Evolutionary conservation across 2,329 filamentous ascomycete genomes (phyloP).

Genomic region (Westerdykella ornata): DNA sequence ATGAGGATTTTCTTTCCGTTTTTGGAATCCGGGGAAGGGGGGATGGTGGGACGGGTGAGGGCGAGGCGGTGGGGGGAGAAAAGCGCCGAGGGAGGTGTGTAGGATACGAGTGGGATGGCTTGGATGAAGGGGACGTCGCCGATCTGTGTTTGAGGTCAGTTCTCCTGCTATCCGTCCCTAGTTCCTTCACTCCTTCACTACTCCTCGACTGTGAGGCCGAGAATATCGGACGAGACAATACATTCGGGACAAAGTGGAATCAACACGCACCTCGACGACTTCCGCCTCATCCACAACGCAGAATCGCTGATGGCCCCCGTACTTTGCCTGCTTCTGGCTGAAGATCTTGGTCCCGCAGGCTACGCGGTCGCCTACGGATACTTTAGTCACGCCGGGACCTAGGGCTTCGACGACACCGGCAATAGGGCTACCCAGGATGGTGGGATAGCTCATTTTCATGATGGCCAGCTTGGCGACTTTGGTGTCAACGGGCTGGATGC

Average conservation of each 20-base stretch:
- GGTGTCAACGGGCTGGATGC: constrained; percentile 25
- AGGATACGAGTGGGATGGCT: constrained; percentile 19
- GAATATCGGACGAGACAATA: no score
- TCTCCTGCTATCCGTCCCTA: no score
- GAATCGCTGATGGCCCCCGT: constrained; percentile 16
- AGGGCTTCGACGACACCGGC: constrained; percentile 29
- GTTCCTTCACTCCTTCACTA: no score
- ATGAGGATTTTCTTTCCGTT: constrained; percentile 36
- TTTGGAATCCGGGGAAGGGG: constrained; percentile 9
- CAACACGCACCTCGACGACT: constrained; percentile 10
- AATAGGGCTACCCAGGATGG: constrained; percentile 24
- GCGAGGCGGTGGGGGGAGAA: constrained; percentile 10
- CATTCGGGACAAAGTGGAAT: background rate
- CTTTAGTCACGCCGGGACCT: constrained; percentile 23
- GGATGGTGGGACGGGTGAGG: constrained; percentile 11
- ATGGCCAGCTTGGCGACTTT: constrained; percentile 17
- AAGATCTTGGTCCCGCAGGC: constrained; percentile 16
- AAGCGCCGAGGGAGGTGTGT: constrained; percentile 19
- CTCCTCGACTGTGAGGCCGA: no score
- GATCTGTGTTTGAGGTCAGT: constrained; percentile 7
- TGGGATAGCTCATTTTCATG: constrained; percentile 18
- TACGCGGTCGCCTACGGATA: constrained; percentile 32
- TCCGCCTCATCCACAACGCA: constrained; percentile 14
- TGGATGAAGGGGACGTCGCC: constrained; percentile 14
- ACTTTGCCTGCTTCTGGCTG: constrained; percentile 14